Percentiles rank a stretch among this genome's conserved stretches.
Evolutionary conservation across 2,329 filamentous ascomycete species (phyloP).

Genomic region (Ophiobolus disseminans): DNA sequence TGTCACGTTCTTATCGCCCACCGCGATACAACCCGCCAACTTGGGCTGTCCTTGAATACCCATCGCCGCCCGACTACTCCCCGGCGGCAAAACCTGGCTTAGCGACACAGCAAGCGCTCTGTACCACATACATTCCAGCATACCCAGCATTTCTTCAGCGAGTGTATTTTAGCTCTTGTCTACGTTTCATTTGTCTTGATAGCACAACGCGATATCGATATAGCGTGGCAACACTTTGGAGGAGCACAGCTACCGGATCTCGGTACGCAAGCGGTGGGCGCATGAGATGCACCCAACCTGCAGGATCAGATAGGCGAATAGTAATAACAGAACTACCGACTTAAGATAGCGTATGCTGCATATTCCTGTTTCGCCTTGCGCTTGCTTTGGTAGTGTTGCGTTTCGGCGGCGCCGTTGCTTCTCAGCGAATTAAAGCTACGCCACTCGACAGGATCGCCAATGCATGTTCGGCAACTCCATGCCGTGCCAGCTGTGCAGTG

Average conservation of each 20-base stretch:
- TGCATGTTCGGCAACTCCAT: conserved; percentile 14
- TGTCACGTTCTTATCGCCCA: conserved; percentile 1
- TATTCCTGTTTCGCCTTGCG: conserved; percentile 5
- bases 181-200: conserved; percentile 22
- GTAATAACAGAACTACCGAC: conserved; percentile 13
- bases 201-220: conserved; percentile 12
- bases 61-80: conserved; percentile 13
- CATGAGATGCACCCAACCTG: conserved; percentile 4
- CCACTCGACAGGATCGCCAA: conserved; percentile 18
- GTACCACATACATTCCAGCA: conserved; percentile 25
- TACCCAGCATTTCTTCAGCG: conserved; percentile 23
- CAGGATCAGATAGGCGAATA: conserved; percentile 19
- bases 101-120: conserved; percentile 32
- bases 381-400: no score
- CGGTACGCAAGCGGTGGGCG: conserved; percentile 9
- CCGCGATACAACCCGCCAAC: conserved; percentile 5
- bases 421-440: conserved; percentile 21
- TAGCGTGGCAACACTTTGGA: conserved; percentile 9
- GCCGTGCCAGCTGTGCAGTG: not conserved
- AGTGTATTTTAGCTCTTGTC: conserved; percentile 16
- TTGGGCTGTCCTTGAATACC: conserved; percentile 1
- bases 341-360: conserved; percentile 8
- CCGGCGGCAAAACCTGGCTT: conserved; percentile 25
- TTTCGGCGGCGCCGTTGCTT: not conserved
- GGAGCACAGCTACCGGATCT: not conserved